Evolutionary conservation across 179 eudicot genomes (phyloP), one percentile per base, ranked within the genome.

Genomic region (Drosera spatulata): DNA sequence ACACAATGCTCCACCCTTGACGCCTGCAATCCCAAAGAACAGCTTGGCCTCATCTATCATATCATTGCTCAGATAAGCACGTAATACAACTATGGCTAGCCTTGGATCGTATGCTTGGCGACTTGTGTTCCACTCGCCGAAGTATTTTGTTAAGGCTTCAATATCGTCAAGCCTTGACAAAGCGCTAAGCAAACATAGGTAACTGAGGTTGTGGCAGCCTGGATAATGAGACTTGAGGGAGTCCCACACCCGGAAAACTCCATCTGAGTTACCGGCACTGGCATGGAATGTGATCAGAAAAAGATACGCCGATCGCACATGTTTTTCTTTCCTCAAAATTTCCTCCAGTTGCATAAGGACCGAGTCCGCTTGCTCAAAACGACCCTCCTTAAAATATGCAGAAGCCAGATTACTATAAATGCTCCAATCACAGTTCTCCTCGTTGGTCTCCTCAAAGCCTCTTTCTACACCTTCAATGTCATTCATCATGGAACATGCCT

Each of bases 21-120:
- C 61, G 2, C 39, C 54, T 40, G 80, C 77, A 33, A 65, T 74
- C 8, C 59, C 59, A 14, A 80, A 47, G 42, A 82, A 56, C 7
- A 13, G 50, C 67, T 80, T 78, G 65, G 95, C 97, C 63, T 84
- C 87, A 54, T 71, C 68, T 5, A 74, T 39, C 93, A 77, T 77
- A 50, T 59, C 75, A 38, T 66, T 72, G 54, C 53, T 81, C 69
- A 89, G 56, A 67, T 79, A 87, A 65, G 77, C 74, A 40, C 60
- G 55, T 48, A 87, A 62, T 37, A 65, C 84, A 55, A 59, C 56
- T 65, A 39, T 60, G 38, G 87, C 72, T 50, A 89, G 5, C 79
- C 89, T 79, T 12, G 56, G n/a, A 70, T 89, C 97, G 58, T 71
- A 89, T 37, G 33, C 61, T n/a, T 61, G 43, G 66, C 60, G 66